Base-by-base conservation (phyloP, 169 alveolate species). In the Plasmodium coatneyi region DNA sequence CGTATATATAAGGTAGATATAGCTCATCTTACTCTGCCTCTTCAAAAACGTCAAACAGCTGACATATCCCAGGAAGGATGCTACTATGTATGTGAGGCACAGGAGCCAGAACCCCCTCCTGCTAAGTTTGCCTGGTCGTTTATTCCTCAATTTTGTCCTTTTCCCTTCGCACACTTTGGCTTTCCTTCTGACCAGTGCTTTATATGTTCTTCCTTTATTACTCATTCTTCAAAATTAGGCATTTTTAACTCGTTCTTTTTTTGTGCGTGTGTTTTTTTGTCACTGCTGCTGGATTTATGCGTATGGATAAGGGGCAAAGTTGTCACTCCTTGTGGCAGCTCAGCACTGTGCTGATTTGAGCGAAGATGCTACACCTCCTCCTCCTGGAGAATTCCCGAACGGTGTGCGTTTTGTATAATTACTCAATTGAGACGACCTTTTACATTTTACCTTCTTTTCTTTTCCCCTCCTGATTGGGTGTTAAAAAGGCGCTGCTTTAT, bases 221-320 rank as follows among this genome's bases (percentile, higher is more conserved):
- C 78, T 84, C 92, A 84, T 84, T 72, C 83, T 84, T 84, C 46
- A 84, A 66, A 74, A 74, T 52, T 84, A 52, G 10, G 84, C 93
- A 84, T 84, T 74, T 71, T 83, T 83, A 19, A 66, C 9, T 19
- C 19, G 19, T 28, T 41, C 39, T 70, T 32, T 41, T 25, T 46
- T 34, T 56, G 28, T 46, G 1, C 3, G 1, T 32, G 5, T 2
- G 3, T 5, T 12, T 16, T 16, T n/a, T 41, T n/a, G 16, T n/a
- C 60, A 28, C 76, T 66, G 16, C 30, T 19, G 5, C 19, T 66
- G 74, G 32, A 32, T 25, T 43, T 43, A 46, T 22, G 30, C 25
- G 54, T 79, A 79, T 79, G 34, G 7, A 34, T 49, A 46, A 14
- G 66, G n/a, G 54, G 7, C 41, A 71, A 71, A 32, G 39, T 14